These are phyloP conservation scores for Phialemonium atrogriseum DNA, from an alignment of 2,329 filamentous ascomycete species.

Conservation along the genomic window DNA sequence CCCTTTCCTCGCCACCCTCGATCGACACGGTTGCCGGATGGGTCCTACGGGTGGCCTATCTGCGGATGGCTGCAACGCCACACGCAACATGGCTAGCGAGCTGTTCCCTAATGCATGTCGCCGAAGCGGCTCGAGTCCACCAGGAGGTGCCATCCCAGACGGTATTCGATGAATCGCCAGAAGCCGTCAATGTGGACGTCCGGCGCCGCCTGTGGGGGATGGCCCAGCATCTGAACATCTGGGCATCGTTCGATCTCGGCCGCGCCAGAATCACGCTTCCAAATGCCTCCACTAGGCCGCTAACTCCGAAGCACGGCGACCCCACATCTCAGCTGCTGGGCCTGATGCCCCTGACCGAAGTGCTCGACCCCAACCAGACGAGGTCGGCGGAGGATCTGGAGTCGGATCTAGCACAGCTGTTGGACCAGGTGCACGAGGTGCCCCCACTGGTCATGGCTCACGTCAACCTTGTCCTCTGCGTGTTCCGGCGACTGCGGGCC, in stretches of 20 bases:
- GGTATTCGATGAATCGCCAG: slow-evolving; percentile 15
- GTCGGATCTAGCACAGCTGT: slow-evolving; percentile 28
- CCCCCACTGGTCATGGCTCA: slow-evolving; percentile 39
- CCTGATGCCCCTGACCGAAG: slow-evolving; percentile 43
- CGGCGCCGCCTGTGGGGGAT: slow-evolving; percentile 38
- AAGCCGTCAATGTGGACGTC: slow-evolving; percentile 25
- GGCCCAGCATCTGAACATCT: slow-evolving; percentile 48
- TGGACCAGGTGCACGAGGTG: slow-evolving; percentile 29
- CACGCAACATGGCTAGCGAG: slow-evolving; percentile 50
- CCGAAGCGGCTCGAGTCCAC: slow-evolving; percentile 44
- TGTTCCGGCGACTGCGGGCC: slow-evolving; percentile 44
- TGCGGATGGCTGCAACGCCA: slow-evolving; percentile 43
- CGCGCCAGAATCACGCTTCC: slow-evolving; percentile 41
- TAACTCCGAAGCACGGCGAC: slow-evolving; percentile 27
- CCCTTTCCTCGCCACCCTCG: slow-evolving; percentile 21
- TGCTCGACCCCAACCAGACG: slow-evolving; percentile 41
- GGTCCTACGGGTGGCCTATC: slow-evolving; percentile 44
- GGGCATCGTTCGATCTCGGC: slow-evolving; percentile 51
- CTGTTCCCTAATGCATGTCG: slow-evolving; percentile 47
- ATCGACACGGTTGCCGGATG: slow-evolving; percentile 36
- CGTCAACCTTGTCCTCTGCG: slow-evolving; percentile 46
- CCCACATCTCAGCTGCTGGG: slow-evolving; percentile 40
- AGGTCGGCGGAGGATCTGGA: slow-evolving; percentile 33
- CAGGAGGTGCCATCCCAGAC: slow-evolving; percentile 23
- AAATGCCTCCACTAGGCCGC: slow-evolving; percentile 33